These are phyloP conservation scores for Sporisorium scitamineum DNA, from an alignment of 1,284 basidiomycete species.

Conservation along the genomic window DNA sequence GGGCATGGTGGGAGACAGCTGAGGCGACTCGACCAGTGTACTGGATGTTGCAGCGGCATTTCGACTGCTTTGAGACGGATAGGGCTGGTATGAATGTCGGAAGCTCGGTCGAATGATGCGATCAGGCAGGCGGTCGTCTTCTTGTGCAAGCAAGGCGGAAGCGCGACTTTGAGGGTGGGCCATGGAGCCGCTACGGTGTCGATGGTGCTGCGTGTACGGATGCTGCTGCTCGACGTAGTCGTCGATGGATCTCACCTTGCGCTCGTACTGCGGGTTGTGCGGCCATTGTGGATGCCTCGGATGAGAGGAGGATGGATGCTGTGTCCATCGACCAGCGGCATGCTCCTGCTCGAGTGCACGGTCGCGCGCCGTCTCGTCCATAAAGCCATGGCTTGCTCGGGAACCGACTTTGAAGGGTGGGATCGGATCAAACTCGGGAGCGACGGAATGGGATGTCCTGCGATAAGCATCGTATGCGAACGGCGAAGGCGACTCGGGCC, in stretches of 20 bases:
- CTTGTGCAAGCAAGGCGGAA: background rate
- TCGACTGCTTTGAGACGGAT: conserved; percentile 17
- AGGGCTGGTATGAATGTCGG: conserved; percentile 31
- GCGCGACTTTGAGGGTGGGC: conserved; percentile 11
- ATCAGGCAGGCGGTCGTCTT: conserved; percentile 29
- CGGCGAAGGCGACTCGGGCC: conserved; percentile 37
- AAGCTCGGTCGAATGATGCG: conserved; percentile 11
- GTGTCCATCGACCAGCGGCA: background rate
- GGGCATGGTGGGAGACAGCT: conserved; percentile 30
- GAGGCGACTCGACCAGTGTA: conserved; percentile 15
- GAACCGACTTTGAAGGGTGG: background rate
- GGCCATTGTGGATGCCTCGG: background rate
- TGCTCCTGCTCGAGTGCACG: conserved; percentile 15
- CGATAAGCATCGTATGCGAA: conserved; percentile 42
- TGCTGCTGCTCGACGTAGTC: conserved; percentile 32
- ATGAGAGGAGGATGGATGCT: conserved; percentile 1
- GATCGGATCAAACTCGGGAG: background rate
- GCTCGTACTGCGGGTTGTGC: conserved; percentile 6
- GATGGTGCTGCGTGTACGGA: conserved; percentile 4
- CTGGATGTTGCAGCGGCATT: background rate
- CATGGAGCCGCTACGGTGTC: conserved; percentile 21
- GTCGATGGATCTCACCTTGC: conserved; percentile 36
- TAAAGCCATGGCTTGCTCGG: conserved; percentile 13
- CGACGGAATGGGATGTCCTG: conserved; percentile 11
- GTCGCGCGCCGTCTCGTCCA: conserved; percentile 16